A percentile compares a stretch with the other conserved stretches of the same genome.
Evolutionary conservation across 345 rosid genomes (phyloP).

Genomic region (Sisymbrium irio): DNA sequence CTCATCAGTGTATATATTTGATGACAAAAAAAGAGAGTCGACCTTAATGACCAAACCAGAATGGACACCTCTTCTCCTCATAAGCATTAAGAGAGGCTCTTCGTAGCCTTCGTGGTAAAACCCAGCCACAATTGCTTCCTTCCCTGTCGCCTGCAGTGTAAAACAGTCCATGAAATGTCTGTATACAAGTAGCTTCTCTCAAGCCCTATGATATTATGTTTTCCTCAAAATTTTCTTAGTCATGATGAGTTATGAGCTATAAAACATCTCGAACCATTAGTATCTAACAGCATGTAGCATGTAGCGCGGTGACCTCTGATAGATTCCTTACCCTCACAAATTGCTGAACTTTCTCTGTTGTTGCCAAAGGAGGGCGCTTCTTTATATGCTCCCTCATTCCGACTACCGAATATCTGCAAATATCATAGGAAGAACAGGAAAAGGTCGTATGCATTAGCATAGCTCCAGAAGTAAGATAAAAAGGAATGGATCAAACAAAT

Average conservation of each 20-base stretch:
- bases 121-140: slow-evolving; percentile 86
- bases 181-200: background rate
- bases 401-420: slow-evolving; percentile 64
- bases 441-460: background rate
- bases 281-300: background rate
- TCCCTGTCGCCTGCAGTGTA: slow-evolving; percentile 71
- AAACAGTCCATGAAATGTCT: slow-evolving; percentile 12
- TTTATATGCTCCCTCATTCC: slow-evolving; percentile 93
- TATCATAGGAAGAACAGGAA: background rate
- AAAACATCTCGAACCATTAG: background rate
- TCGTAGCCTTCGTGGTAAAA: slow-evolving; percentile 96
- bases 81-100: slow-evolving; percentile 92
- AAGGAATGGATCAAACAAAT: slow-evolving; percentile 15
- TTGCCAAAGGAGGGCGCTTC: slow-evolving; percentile 95
- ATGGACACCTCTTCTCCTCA: slow-evolving; percentile 96
- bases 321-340: slow-evolving; percentile 73
- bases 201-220: background rate
- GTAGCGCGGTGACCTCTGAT: background rate
- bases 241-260: background rate
- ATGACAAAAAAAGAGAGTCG: slow-evolving; percentile 26
- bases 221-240: background rate
- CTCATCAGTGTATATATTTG: background rate
- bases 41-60: slow-evolving; percentile 97
- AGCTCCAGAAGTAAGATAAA: background rate
- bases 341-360: slow-evolving; percentile 92